Base-by-base conservation (phyloP, 2,329 filamentous ascomycete genomes). In the Colletotrichum sp. region DNA sequence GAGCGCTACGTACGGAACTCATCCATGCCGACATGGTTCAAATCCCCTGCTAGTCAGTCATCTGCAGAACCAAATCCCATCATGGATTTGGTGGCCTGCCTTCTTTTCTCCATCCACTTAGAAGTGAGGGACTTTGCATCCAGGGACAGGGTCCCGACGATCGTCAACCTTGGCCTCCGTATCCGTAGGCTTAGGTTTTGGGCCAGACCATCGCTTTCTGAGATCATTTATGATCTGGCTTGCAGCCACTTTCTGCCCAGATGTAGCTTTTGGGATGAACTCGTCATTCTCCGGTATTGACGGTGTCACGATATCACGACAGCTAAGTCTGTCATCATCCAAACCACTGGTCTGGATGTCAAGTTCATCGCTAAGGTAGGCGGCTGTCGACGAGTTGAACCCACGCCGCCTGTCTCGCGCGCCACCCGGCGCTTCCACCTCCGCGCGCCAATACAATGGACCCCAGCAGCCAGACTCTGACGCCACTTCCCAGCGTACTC, bases 401-500 rank as follows among this genome's bases (percentile, higher is more conserved):
- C 10, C 39, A 48, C 34, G 64, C 61, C 15, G 7, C 57, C 28
- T 16, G 52, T 10, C 39, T 59, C 21, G 18, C 34, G 64, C 74
- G 59, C 74, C 70, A 69, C 59, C 59, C 36, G 52, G 52, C 34
- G 34, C 36, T 26, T 24, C 26, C 13, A 13, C 26, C 34, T 39
- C 28, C 34, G 34, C 34, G 24, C 13, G 39, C 70, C 60, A 61
- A 30, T 24, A 26, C 70, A 71, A 76, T 76, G 74, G 74, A 76
- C 59, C 64, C 74, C 18, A 59, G 73, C 34, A 76, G 74, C 28
- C 70, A 76, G 60, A 83, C 80, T 12, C 79, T 86, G 18, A 77
- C 79, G 12, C 84, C 85, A 10, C 79, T 86, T 26, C 83, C 84
- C 9, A 74, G 78, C 8, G 81, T 82, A n/a, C 82, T 86, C 12